Base-by-base conservation (phyloP, 1,139 yeast species). In the Chernovozyma aurita region DNA sequence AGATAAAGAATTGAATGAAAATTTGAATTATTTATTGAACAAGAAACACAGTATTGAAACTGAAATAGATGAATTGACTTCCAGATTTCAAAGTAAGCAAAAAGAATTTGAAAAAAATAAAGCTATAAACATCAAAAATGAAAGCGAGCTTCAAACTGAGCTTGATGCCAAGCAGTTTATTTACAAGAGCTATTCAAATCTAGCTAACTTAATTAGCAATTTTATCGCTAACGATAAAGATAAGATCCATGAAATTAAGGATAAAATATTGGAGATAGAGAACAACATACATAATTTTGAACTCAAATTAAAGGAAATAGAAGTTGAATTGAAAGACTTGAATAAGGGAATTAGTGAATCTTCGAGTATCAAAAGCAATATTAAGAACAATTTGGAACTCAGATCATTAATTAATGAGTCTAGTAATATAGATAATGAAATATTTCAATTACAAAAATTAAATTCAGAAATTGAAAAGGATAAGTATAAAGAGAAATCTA, bases 401-500 rank as follows among this genome's bases (percentile, higher is more conserved):
- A 49, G 71, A 32, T 53, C 56, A 9, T 53, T 62, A 14, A 42
- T 54, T 18, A 42, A 38, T 18, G 67, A 66, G 36, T 42, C 65
- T 2, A 59, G 49, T 7, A 49, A 50, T 7, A 50, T 65, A 3
- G 61, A 59, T 9, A 40, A 50, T 6, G 53, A 61, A 28, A 53
- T 70, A 12, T 42, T 44, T 4, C 54, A 50, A 2, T 51, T 70
- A 25, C 64, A 85, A 49, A 58, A 70, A 2, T 71, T 69, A 28
- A 71, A 80, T 48, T 96, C 97, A 0, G 82, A 79, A 42, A 60
- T 62, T 2, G 76, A 79, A 40, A 70, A 85, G 44, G 77, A 75
- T 2, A 70, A 72, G 42, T 92, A 83, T 52, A 83, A 85, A 44
- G 61, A 66, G 18, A 73, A 77, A 37, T 75, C 92, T 1, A 60